These are phyloP conservation scores for Leccinellum luteum DNA, from an alignment of 768 basidiomycete genomes.

Conservation along the genomic window DNA sequence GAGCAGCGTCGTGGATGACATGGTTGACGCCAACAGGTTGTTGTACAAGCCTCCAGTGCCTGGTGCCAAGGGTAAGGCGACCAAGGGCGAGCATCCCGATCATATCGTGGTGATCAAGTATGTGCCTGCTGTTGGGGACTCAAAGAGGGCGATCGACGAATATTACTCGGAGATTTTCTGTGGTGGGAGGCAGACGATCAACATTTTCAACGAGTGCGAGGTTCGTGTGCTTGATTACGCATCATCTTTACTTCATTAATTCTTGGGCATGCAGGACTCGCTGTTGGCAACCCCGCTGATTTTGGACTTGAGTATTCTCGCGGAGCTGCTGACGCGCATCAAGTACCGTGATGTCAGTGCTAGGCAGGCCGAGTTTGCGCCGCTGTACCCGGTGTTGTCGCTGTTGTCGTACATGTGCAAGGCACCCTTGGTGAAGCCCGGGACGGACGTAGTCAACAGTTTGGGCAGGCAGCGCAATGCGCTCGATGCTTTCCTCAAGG, in stretches of 20 bases:
- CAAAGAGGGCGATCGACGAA: slow-evolving; percentile 98
- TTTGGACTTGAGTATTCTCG: slow-evolving; percentile 88
- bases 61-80: slow-evolving; percentile 49
- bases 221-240: slow-evolving; percentile 34
- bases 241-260: neutral
- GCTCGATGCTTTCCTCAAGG: slow-evolving; percentile 91
- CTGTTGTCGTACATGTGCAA: slow-evolving; percentile 97
- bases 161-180: slow-evolving; percentile 99
- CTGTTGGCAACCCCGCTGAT: slow-evolving; percentile 95
- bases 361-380: slow-evolving; percentile 62
- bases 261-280: slow-evolving; percentile 60
- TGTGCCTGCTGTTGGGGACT: slow-evolving; percentile 94
- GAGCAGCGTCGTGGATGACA: slow-evolving; percentile 95
- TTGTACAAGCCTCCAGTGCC: slow-evolving; percentile 81
- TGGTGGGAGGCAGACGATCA: slow-evolving; percentile 90
- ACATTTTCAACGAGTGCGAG: slow-evolving; percentile 98
- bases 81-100: slow-evolving; percentile 96
- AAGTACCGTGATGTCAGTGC: slow-evolving; percentile 66
- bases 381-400: slow-evolving; percentile 88
- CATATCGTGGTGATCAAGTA: slow-evolving; percentile 98
- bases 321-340: slow-evolving; percentile 92
- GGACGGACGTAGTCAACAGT: slow-evolving; percentile 92
- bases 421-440: slow-evolving; percentile 95
- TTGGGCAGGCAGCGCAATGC: slow-evolving; percentile 94
- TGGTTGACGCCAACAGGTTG: slow-evolving; percentile 89